Evolutionary conservation across 1,139 yeast genomes (phyloP).

Genomic region (Yarrowia galli): DNA sequence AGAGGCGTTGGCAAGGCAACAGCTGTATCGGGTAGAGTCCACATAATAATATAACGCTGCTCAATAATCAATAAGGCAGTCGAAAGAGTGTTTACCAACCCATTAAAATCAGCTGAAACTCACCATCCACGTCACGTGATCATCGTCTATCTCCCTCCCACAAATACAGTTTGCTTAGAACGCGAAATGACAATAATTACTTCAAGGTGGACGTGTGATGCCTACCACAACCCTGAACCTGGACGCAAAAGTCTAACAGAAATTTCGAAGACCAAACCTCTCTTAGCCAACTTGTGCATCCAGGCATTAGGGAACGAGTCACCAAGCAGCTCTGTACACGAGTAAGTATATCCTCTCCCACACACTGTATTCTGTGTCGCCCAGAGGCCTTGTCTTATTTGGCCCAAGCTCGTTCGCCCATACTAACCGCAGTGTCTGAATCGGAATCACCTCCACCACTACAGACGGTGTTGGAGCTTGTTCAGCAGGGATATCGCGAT

Average conservation of each 20-base stretch:
- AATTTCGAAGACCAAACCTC: constrained; percentile 15
- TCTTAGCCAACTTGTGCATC: constrained; percentile 32
- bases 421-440: constrained; percentile 33
- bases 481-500: constrained; percentile 32
- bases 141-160: neutral
- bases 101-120: too few relatives aligned
- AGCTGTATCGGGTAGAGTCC: too few relatives aligned
- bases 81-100: too few relatives aligned
- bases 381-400: neutral
- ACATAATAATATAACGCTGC: too few relatives aligned
- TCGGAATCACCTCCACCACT: constrained; percentile 23
- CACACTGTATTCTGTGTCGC: neutral
- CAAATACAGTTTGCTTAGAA: neutral
- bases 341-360: constrained; percentile 9
- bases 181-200: constrained; percentile 4
- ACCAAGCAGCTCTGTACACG: constrained; percentile 12
- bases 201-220: neutral
- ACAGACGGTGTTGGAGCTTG: constrained; percentile 33
- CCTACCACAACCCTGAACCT: constrained; percentile 35
- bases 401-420: neutral
- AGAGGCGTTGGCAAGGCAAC: too few relatives aligned
- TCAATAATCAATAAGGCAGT: too few relatives aligned
- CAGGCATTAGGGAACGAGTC: constrained; percentile 23
- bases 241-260: neutral
- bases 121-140: neutral